phyloP scores from a whole-genome alignment of 179 eudicot genomes.

The Patellifolia procumbens region DNA sequence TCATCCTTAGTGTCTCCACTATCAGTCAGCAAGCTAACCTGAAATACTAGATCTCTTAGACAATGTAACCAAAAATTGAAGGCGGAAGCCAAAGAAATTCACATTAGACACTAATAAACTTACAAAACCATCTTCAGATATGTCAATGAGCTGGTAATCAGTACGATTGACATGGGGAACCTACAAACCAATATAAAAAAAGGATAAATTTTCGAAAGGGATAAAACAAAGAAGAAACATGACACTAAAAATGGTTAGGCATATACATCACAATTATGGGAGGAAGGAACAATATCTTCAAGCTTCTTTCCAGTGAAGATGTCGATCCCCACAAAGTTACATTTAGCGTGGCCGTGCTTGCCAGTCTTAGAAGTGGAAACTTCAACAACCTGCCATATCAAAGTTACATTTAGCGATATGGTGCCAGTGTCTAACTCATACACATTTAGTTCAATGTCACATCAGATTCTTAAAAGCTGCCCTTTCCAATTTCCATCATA shows the following conservation, averaged over 20 bases:
- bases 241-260: not conserved
- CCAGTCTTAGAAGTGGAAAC: constrained; percentile 69
- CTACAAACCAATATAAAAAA: constrained; percentile 26
- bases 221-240: not conserved
- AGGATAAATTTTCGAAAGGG: not conserved
- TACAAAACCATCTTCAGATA: constrained; percentile 59
- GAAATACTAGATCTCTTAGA: not conserved
- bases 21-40: constrained; percentile 65
- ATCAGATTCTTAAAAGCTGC: not conserved
- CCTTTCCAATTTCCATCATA: not conserved
- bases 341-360: constrained; percentile 62
- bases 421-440: not conserved
- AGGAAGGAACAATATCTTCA: constrained; percentile 61
- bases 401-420: not conserved
- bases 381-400: constrained; percentile 49
- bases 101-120: constrained; percentile 14
- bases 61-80: not conserved
- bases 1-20: constrained; percentile 63
- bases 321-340: constrained; percentile 64
- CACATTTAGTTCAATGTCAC: not conserved
- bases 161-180: constrained; percentile 56
- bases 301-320: constrained; percentile 55
- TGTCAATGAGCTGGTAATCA: constrained; percentile 57
- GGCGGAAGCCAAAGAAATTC: not conserved
- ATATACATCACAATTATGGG: constrained; percentile 57